Evolutionary conservation across 169 alveolate species (phyloP).

Genomic region (Cryptosporidium sp.): DNA sequence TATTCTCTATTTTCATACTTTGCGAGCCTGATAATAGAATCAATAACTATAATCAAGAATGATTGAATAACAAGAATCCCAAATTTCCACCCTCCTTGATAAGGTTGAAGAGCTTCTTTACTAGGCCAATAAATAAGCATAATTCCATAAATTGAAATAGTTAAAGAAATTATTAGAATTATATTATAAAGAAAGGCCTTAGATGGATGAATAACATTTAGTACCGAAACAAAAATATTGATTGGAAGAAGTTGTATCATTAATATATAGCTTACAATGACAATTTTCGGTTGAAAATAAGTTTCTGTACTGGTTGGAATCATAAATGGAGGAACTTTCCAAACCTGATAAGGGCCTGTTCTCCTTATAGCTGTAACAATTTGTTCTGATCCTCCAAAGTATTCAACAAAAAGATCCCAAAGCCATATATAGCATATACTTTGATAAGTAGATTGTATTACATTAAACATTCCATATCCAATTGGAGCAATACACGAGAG

Average conservation of each 20-base stretch:
- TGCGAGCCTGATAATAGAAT: conserved; percentile 34
- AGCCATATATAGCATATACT: conserved; percentile 49
- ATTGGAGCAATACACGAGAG: conserved; percentile 54
- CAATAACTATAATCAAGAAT: conserved; percentile 22
- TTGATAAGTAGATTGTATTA: conserved; percentile 54
- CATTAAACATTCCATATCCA: conserved; percentile 68
- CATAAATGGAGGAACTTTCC: conserved; percentile 76
- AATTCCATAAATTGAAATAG: conserved; percentile 42
- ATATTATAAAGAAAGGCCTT: conserved; percentile 24
- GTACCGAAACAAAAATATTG: conserved; percentile 13
- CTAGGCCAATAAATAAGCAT: conserved; percentile 76
- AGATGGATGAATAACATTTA: conserved; percentile 41
- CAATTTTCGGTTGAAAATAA: conserved; percentile 60
- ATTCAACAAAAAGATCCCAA: conserved; percentile 72
- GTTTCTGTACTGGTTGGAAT: conserved; percentile 47
- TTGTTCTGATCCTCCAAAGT: conserved; percentile 75
- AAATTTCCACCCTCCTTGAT: conserved; percentile 75
- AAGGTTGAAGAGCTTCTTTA: conserved; percentile 68
- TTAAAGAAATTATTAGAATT: conserved; percentile 5
- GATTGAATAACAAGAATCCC: conserved; percentile 40
- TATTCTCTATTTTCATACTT: conserved; percentile 64
- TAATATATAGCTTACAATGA: conserved; percentile 56
- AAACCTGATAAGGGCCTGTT: conserved; percentile 67
- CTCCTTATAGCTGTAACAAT: conserved; percentile 70
- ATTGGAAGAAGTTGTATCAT: conserved; percentile 46